Conservation (phyloP, 2,329 filamentous ascomycete genomes). For the Dactylellina parvicollis region DNA sequence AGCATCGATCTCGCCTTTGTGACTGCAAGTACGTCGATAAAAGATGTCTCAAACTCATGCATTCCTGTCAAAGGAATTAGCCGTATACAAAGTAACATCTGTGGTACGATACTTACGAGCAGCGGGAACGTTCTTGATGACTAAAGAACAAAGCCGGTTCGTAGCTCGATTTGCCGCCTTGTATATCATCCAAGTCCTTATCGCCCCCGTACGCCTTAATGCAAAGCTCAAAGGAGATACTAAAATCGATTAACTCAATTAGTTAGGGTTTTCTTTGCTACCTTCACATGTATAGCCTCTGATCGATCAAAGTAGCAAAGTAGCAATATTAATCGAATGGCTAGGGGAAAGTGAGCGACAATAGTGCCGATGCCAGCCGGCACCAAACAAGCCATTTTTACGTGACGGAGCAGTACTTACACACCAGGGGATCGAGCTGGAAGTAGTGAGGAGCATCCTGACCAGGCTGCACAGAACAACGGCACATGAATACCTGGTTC, state of each 20-base stretch:
- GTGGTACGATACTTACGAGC: background rate
- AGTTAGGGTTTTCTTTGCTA: background rate
- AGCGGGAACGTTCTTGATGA: slow-evolving; percentile 19
- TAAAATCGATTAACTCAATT: background rate
- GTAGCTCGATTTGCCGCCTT: slow-evolving; percentile 17
- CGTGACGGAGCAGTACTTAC: too few relatives aligned
- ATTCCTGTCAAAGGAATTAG: slow-evolving; percentile 3
- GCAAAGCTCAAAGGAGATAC: slow-evolving; percentile 19
- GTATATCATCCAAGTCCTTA: slow-evolving; percentile 23
- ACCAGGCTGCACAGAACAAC: background rate
- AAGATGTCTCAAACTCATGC: slow-evolving; percentile 26
- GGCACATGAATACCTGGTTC: background rate
- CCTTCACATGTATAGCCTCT: background rate
- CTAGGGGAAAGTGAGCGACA: too few relatives aligned
- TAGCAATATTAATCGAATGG: too few relatives aligned
- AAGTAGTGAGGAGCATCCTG: background rate
- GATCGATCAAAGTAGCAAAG: too few relatives aligned
- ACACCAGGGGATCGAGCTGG: background rate
- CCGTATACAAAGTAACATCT: background rate
- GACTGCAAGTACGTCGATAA: slow-evolving; percentile 9
- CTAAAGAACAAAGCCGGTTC: background rate
- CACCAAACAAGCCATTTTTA: too few relatives aligned
- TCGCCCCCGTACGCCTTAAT: background rate
- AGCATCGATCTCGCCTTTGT: slow-evolving; percentile 14
- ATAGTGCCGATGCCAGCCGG: too few relatives aligned